phyloP scores from a whole-genome alignment of 208 protist genomes.

The Crithidia mellificae region DNA sequence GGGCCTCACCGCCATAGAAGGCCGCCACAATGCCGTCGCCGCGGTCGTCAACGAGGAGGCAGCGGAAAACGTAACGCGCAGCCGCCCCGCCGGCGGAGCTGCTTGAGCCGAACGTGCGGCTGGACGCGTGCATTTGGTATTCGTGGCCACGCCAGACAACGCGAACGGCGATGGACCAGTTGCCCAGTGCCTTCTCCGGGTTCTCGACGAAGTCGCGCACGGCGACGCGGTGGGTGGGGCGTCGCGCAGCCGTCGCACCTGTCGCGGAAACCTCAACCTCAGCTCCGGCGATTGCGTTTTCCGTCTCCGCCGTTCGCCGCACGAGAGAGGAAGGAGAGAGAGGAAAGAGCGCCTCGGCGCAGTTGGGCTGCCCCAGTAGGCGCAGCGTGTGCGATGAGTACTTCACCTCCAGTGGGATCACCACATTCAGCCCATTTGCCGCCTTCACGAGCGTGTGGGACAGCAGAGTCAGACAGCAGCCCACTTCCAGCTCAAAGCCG shows the following conservation, averaged over 20 bases:
- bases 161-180: slow-evolving; percentile 52
- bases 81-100: neutral
- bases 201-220: slow-evolving; percentile 45
- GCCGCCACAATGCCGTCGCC: slow-evolving; percentile 53
- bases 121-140: slow-evolving; percentile 14
- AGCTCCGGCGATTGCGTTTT: neutral
- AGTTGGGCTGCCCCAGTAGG: slow-evolving; percentile 58
- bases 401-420: slow-evolving; percentile 48
- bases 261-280: neutral
- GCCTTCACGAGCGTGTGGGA: slow-evolving; percentile 57
- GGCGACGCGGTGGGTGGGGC: slow-evolving; percentile 22
- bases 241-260: neutral
- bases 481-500: slow-evolving; percentile 71
- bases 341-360: slow-evolving; percentile 35
- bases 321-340: slow-evolving; percentile 54
- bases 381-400: slow-evolving; percentile 48
- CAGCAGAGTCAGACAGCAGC: slow-evolving; percentile 61
- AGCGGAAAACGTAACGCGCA: slow-evolving; percentile 39
- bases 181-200: slow-evolving; percentile 35
- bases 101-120: neutral
- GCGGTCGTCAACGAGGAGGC: slow-evolving; percentile 52
- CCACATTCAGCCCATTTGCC: slow-evolving; percentile 67
- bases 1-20: slow-evolving; percentile 22
- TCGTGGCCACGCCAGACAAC: slow-evolving; percentile 62
- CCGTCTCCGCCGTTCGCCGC: slow-evolving; percentile 4